Evolutionary conservation across 306 rosid genomes (phyloP), one percentile per base, ranked within the genome.

Genomic region (Oxytropis ochrocephala): DNA sequence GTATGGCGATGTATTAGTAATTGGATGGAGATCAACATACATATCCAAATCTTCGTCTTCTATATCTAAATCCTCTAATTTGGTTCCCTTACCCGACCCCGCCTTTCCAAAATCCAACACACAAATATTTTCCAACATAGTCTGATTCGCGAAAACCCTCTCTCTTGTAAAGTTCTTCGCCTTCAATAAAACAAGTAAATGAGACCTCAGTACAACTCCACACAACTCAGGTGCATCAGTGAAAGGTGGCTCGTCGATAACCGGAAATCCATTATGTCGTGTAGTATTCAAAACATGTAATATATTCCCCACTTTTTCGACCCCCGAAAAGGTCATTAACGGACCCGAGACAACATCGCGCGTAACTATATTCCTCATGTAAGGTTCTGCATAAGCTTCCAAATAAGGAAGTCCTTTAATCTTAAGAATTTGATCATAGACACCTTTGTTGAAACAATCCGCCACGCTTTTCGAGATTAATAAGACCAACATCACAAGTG

Each of bases 361-460:
- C 0, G 96, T 89, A 6, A 79, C 83, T 75, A 92, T 77, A 38
- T 78, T 75, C 75, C 78, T 80, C 97, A 92, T 92, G 82, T 85
- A 92, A 53, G 96, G 95, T 71, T 92, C 97, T 32, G 96, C 92
- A 70, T 92, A 87, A 12, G 96, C 91, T 69, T 92, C 97, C 84
- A 92, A 60, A 67, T 84, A 92, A 58, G 97, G 97, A 48, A 92
- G 84, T 27, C 96, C 97, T 74, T 92, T 92, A 78, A 89, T 74
- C 54, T 78, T 66, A 74, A 92, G 60, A 44, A 92, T 92, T 81
- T 85, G 97, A 61, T 92, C 97, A 39, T 92, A 92, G 54, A 92
- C 95, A 55, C 97, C 96, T 63, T 68, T 85, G 80, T 92, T 92
- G 89, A 92, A 89, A 75, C 63, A 24, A 78, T 92, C 97, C 18